Evolutionary conservation across 805 yeast species (phyloP).

Genomic region (Candida tibetensis): DNA sequence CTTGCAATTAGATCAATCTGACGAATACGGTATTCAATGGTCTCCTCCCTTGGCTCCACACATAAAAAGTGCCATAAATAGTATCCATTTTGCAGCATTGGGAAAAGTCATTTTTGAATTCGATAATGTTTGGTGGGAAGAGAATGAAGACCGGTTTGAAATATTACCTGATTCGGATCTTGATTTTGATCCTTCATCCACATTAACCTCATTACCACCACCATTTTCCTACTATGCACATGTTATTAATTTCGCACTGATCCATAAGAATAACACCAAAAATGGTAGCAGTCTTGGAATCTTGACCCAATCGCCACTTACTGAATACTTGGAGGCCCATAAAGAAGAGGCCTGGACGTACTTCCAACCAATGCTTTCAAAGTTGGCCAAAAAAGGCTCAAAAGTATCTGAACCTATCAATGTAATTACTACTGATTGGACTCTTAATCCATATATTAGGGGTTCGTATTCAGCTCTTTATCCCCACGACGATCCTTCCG

Average conservation of each 20-base stretch:
- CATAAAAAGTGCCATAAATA: slow-evolving; percentile 27
- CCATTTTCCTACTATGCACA: slow-evolving; percentile 61
- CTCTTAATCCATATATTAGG: slow-evolving; percentile 68
- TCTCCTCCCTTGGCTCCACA: slow-evolving; percentile 50
- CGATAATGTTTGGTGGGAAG: slow-evolving; percentile 43
- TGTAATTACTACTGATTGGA: slow-evolving; percentile 66
- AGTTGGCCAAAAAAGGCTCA: slow-evolving; percentile 17
- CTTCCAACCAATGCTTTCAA: slow-evolving; percentile 51
- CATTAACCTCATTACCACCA: slow-evolving; percentile 25
- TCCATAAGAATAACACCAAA: slow-evolving; percentile 20
- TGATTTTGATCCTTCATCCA: neutral
- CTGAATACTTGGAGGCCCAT: slow-evolving; percentile 53
- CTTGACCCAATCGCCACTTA: slow-evolving; percentile 70
- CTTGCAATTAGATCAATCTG: slow-evolving; percentile 39
- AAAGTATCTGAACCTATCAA: slow-evolving; percentile 25
- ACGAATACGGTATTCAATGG: slow-evolving; percentile 53
- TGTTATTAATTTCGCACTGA: slow-evolving; percentile 56
- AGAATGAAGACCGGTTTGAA: slow-evolving; percentile 42
- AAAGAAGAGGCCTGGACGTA: slow-evolving; percentile 56
- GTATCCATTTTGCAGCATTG: slow-evolving; percentile 36
- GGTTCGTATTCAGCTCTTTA: slow-evolving; percentile 80
- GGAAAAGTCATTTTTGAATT: slow-evolving; percentile 45
- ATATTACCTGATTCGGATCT: slow-evolving; percentile 33
- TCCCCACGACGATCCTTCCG: slow-evolving; percentile 68
- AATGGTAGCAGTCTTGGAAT: slow-evolving; percentile 55